These are phyloP conservation scores for Piper longum DNA, from an alignment of 164 flowering plant species.

Conservation along the genomic window DNA sequence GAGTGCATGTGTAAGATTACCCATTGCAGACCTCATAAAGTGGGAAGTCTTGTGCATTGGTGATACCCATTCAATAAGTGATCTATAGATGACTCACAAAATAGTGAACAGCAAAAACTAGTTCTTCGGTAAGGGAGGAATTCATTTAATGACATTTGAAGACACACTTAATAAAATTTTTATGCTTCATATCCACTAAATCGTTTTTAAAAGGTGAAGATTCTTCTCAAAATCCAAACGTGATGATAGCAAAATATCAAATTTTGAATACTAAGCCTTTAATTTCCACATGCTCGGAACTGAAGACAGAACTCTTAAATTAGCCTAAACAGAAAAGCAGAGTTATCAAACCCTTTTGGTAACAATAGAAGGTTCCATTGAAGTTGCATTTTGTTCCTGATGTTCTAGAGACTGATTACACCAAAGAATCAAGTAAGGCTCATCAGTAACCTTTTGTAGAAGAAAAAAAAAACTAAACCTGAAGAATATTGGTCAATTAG, in stretches of 20 bases:
- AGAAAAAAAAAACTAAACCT: too few relatives aligned
- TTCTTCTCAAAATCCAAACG: not conserved
- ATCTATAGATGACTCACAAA: too few relatives aligned
- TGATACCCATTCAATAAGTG: too few relatives aligned
- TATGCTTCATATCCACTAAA: not conserved
- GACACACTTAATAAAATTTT: too few relatives aligned
- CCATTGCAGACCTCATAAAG: too few relatives aligned
- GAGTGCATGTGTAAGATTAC: too few relatives aligned
- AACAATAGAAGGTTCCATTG: slow-evolving; percentile 12
- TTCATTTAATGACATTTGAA: too few relatives aligned
- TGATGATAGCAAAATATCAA: not conserved
- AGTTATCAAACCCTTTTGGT: slow-evolving; percentile 29
- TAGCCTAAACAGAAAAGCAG: not conserved
- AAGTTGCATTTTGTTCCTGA: slow-evolving; percentile 12
- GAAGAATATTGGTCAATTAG: too few relatives aligned
- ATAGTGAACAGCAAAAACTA: too few relatives aligned
- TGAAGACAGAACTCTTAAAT: too few relatives aligned
- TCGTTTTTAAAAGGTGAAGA: not conserved
- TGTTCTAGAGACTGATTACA: slow-evolving; percentile 18
- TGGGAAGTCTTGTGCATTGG: too few relatives aligned
- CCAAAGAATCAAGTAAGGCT: slow-evolving; percentile 14
- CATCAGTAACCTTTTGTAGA: not conserved
- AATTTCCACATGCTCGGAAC: not conserved
- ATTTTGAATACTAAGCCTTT: not conserved
- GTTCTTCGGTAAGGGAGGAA: too few relatives aligned